Evolutionary conservation across 164 flowering plant species (phyloP).

Genomic region (Annona squamosa): DNA sequence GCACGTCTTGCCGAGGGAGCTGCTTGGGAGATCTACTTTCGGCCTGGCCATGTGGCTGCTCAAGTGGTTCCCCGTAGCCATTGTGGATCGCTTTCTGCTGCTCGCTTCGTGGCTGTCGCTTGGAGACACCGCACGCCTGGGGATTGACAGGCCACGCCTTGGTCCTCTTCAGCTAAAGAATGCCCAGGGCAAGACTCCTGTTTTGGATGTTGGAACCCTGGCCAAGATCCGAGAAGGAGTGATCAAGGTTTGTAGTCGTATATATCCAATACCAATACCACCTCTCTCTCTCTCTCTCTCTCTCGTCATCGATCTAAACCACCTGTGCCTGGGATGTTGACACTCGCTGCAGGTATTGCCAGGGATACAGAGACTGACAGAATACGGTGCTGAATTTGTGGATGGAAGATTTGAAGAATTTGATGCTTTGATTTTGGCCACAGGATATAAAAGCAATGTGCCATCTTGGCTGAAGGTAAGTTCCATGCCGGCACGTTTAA

Average conservation of each 20-base stretch:
- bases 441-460: slow-evolving; percentile 82
- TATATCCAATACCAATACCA: not conserved
- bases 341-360: slow-evolving; percentile 6
- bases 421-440: slow-evolving; percentile 75
- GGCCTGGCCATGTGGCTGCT: slow-evolving; percentile 84
- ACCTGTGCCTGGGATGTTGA: not conserved
- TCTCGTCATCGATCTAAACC: not conserved
- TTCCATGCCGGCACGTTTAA: not conserved
- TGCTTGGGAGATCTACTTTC: slow-evolving; percentile 89
- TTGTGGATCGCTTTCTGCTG: slow-evolving; percentile 69
- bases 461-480: slow-evolving; percentile 79
- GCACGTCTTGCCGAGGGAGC: slow-evolving; percentile 87
- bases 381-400: slow-evolving; percentile 17
- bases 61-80: slow-evolving; percentile 72
- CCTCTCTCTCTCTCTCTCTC: not conserved
- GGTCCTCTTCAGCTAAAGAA: slow-evolving; percentile 83
- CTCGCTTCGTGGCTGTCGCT: slow-evolving; percentile 41
- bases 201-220: slow-evolving; percentile 82
- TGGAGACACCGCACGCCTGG: slow-evolving; percentile 61
- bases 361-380: slow-evolving; percentile 6
- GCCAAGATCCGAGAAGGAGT: slow-evolving; percentile 69
- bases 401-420: slow-evolving; percentile 55
- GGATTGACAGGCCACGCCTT: slow-evolving; percentile 52
- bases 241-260: slow-evolving; percentile 40
- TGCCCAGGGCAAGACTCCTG: slow-evolving; percentile 80